A percentile compares a stretch with the other conserved stretches of the same genome.
phyloP scores from a whole-genome alignment of 2,329 filamentous ascomycete species.

The Herpotrichia juniperi region DNA sequence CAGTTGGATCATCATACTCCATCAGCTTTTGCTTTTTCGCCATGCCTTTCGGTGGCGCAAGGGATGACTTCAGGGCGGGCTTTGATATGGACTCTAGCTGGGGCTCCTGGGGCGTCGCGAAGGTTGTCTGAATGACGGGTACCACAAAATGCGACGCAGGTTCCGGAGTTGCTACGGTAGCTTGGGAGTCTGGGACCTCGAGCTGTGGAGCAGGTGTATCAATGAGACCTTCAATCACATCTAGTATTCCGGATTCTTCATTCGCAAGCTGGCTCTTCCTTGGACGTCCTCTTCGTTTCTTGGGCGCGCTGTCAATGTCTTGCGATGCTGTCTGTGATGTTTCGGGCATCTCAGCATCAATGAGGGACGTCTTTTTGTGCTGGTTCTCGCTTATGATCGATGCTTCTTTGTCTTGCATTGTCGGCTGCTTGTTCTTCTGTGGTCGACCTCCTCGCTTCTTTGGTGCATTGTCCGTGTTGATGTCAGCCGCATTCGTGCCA shows the following conservation, averaged over 20 bases:
- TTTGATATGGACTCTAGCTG: neutral
- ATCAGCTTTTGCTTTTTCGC: neutral
- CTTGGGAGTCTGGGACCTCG: neutral
- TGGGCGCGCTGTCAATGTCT: conserved; percentile 21
- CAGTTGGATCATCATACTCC: conserved; percentile 11
- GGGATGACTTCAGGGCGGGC: neutral
- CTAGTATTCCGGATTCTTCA: conserved; percentile 13
- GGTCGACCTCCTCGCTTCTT: conserved; percentile 42
- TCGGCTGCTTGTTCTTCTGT: conserved; percentile 34
- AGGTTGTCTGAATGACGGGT: conserved; percentile 4
- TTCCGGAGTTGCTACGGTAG: neutral
- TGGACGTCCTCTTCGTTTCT: conserved; percentile 40
- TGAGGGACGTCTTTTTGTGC: neutral
- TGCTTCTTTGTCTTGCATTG: conserved; percentile 14
- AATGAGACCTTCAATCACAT: neutral
- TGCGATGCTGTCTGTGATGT: too few relatives aligned
- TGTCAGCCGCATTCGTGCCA: too few relatives aligned
- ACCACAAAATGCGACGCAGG: neutral
- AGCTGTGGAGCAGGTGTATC: neutral
- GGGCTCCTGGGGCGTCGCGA: neutral
- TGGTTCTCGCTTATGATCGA: neutral
- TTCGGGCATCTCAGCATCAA: neutral
- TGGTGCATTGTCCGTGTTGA: conserved; percentile 23
- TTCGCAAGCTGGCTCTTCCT: conserved; percentile 35
- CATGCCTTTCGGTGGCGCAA: neutral